Percentiles rank a stretch among this genome's conserved stretches.
Evolutionary conservation across 148 eudicot species (phyloP).

Genomic region (Limonium bicolor): DNA sequence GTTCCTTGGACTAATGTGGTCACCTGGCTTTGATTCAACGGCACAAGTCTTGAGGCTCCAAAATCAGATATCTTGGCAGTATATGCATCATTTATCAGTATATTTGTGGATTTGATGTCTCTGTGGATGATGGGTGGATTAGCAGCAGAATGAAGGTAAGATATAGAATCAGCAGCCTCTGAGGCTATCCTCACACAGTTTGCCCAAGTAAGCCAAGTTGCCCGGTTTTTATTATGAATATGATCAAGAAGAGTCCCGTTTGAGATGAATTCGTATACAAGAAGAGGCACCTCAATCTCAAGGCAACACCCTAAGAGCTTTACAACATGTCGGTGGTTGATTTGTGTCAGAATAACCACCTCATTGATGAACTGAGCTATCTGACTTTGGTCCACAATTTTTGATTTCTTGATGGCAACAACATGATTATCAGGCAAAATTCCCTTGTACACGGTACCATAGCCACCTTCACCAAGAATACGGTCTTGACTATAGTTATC

Average conservation of each 20-base stretch:
- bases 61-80: constrained; percentile 9
- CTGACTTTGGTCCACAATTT: neutral
- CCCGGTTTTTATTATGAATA: constrained; percentile 1
- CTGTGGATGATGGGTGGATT: constrained; percentile 13
- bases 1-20: constrained; percentile 11
- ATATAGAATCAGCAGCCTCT: constrained; percentile 16
- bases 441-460: constrained; percentile 9
- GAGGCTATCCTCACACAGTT: constrained; percentile 10
- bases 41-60: constrained; percentile 8
- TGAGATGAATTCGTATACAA: constrained; percentile 9
- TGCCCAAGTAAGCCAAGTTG: constrained; percentile 5
- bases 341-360: constrained; percentile 8
- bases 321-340: constrained; percentile 10
- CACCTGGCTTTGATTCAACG: constrained; percentile 3
- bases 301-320: constrained; percentile 17
- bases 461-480: constrained; percentile 2
- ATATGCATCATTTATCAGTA: constrained; percentile 10
- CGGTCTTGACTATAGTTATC: constrained; percentile 7
- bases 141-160: constrained; percentile 19
- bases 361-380: constrained; percentile 9
- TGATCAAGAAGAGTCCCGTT: constrained; percentile 4
- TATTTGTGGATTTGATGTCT: constrained; percentile 8
- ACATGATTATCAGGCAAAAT: constrained; percentile 6
- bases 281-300: constrained; percentile 14
- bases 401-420: constrained; percentile 10